Conservation (phyloP, 805 yeast genomes). For the Schizosaccharomyces lindneri region DNA sequence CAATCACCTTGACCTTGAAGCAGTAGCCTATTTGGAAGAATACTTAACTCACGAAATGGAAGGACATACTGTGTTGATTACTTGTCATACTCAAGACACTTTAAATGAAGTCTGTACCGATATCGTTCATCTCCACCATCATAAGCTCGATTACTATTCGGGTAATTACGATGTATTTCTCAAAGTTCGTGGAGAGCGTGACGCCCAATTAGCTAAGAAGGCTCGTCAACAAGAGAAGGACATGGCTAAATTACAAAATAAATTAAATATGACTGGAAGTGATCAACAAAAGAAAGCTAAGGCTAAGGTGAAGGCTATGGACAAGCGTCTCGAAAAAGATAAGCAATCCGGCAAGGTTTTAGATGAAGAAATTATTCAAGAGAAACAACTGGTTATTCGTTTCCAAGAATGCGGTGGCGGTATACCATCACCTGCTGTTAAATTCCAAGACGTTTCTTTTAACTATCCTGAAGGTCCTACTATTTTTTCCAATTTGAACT, state of each 20-base stretch:
- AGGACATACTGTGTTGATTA: constrained; percentile 77
- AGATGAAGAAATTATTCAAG: constrained; percentile 74
- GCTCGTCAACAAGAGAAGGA: constrained; percentile 95
- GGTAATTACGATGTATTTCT: constrained; percentile 96
- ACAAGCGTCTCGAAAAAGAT: constrained; percentile 19
- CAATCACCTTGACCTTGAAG: constrained; percentile 96
- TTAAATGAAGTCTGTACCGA: constrained; percentile 93
- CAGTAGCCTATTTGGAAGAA: constrained; percentile 99
- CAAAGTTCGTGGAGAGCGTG: constrained; percentile 82
- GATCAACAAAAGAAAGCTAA: constrained; percentile 97
- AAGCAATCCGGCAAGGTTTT: constrained; percentile 98
- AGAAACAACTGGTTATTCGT: constrained; percentile 78
- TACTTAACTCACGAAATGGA: constrained; percentile 55
- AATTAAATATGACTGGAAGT: constrained; percentile 98
- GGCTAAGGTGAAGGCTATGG: constrained; percentile 89
- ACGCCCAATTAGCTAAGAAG: constrained; percentile 93
- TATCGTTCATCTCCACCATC: constrained; percentile 88
- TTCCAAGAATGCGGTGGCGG: constrained; percentile 81
- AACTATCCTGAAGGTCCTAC: constrained; percentile 47
- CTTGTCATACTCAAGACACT: constrained; percentile 98
- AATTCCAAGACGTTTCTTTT: constrained; percentile 85
- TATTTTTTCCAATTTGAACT: constrained; percentile 70
- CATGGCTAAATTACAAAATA: constrained; percentile 90
- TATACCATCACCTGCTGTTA: constrained; percentile 92
- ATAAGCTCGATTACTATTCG: constrained; percentile 54